Conservation (phyloP, 225 moss, liverwort and hornwort genomes). For the Pseudoscleropodium purum region DNA sequence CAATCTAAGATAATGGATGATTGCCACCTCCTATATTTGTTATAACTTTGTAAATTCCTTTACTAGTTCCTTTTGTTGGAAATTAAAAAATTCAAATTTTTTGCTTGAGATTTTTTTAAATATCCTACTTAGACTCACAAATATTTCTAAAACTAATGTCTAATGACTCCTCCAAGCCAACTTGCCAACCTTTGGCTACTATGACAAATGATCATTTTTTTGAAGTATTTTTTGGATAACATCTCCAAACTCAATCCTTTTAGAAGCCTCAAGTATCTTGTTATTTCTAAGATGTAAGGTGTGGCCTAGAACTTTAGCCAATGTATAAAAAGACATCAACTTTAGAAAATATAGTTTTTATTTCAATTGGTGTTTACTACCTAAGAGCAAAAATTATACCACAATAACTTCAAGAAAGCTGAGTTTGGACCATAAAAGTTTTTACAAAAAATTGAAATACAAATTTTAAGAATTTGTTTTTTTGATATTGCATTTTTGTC, state of each 20-base stretch:
- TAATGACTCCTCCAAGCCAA: accelerated
- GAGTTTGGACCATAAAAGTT: too few relatives aligned
- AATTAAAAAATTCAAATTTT: not conserved
- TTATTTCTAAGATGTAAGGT: not conserved
- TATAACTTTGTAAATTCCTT: not conserved
- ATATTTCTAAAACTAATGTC: not conserved
- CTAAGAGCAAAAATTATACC: not conserved
- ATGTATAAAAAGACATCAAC: not conserved
- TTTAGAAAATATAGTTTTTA: not conserved
- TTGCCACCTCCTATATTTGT: not conserved
- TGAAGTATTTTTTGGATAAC: too few relatives aligned
- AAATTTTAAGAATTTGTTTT: too few relatives aligned
- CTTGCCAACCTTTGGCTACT: not conserved
- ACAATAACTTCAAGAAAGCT: too few relatives aligned
- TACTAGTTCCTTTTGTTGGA: not conserved
- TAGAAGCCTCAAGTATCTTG: not conserved
- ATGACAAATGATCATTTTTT: not conserved
- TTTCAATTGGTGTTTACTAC: not conserved
- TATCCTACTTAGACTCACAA: accelerated
- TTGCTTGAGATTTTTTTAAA: not conserved
- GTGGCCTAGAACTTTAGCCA: not conserved
- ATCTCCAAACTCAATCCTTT: not conserved
- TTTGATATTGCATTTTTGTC: not conserved
- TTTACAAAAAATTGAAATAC: not conserved
- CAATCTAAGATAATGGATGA: not conserved